Evolutionary conservation across 2,329 filamentous ascomycete species (phyloP), one percentile per base, ranked within the genome.

Genomic region (Knoxdaviesia proteae): DNA sequence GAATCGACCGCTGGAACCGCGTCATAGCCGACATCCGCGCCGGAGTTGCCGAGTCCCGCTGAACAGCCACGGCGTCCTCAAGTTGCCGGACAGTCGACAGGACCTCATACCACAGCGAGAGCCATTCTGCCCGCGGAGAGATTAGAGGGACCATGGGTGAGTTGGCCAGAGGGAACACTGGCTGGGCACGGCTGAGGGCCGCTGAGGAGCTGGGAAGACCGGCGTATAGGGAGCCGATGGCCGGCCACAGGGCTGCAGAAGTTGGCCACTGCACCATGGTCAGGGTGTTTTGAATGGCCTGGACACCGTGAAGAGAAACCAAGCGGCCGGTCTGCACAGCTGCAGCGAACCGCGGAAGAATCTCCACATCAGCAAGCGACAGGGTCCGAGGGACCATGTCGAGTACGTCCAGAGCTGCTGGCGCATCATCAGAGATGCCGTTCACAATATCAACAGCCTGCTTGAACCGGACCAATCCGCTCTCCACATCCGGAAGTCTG

Each of bases 131-230:
- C 51, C 52, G 55, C 6, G 40, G 42, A 7, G 45, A 43, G 32
- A 74, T 52, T 3, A 74, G 50, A 5, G 61, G 58, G 3, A 69
- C 55, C n/a, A 74, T 54, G 2, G 63, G 60, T 3, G 64, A 62
- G 49, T 80, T 79, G 47, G 72, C 67, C 11, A 78, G 55, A 8
- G 74, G 66, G 48, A 79, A 71, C 6, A 77, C 53, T 3, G 74
- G 67, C 61, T 74, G 59, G 41, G 48, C 40, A 32, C 32, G 40
- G 11, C 34, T 36, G 34, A 11, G 11, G 9, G 11, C 34, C 34
- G 34, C 34, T 36, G 34, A 36, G 8, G 34, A 36, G 11, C 34
- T 36, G 34, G 11, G 11, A 11, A 9, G 9, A 36, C 34, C 11
- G 34, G 20, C 20, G 20, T 20, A 20, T 20, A 20, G 20, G 20